A percentile compares a stretch with the other conserved stretches of the same genome.
phyloP scores from a whole-genome alignment of 352 stramenopile species.

The Pythium pyrilobum region DNA sequence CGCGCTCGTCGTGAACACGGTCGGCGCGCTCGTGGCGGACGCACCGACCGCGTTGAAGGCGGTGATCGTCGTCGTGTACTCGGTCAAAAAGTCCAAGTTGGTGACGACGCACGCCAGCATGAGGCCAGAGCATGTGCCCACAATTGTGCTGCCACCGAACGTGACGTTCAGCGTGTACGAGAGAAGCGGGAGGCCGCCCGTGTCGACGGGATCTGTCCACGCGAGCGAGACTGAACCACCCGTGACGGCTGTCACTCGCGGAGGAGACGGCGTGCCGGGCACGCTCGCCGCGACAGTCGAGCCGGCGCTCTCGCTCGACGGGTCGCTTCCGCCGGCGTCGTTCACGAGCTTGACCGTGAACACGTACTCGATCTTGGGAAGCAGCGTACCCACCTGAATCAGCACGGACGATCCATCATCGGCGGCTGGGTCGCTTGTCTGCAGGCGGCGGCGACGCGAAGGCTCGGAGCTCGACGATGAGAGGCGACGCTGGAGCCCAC shows the following conservation, averaged over 20 bases:
- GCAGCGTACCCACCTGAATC: conserved; percentile 38
- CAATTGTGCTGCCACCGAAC: conserved; percentile 5
- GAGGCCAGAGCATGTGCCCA: conserved; percentile 36
- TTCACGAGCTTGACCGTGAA: conserved; percentile 41
- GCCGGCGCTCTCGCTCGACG: conserved; percentile 1
- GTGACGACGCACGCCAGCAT: conserved; percentile 32
- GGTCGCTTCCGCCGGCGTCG: conserved; percentile 21
- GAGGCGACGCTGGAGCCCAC: background rate
- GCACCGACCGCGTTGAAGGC: conserved; percentile 33
- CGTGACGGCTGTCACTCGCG: conserved; percentile 17
- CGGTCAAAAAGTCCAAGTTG: conserved; percentile 33
- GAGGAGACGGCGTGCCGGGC: conserved; percentile 26
- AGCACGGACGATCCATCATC: background rate
- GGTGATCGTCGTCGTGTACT: conserved; percentile 35
- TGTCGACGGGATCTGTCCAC: conserved; percentile 49
- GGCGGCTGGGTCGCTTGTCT: background rate
- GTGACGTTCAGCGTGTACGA: conserved; percentile 32
- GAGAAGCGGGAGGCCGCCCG: conserved; percentile 36
- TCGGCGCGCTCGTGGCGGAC: conserved; percentile 19
- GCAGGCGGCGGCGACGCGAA: background rate
- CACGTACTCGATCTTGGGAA: conserved; percentile 32
- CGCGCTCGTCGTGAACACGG: conserved; percentile 21
- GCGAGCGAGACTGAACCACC: conserved; percentile 34
- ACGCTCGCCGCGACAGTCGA: conserved; percentile 20
- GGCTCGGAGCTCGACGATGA: no score